These are phyloP conservation scores for Talaromyces sp. DNA, from an alignment of 2,329 filamentous ascomycete species.

Conservation along the genomic window DNA sequence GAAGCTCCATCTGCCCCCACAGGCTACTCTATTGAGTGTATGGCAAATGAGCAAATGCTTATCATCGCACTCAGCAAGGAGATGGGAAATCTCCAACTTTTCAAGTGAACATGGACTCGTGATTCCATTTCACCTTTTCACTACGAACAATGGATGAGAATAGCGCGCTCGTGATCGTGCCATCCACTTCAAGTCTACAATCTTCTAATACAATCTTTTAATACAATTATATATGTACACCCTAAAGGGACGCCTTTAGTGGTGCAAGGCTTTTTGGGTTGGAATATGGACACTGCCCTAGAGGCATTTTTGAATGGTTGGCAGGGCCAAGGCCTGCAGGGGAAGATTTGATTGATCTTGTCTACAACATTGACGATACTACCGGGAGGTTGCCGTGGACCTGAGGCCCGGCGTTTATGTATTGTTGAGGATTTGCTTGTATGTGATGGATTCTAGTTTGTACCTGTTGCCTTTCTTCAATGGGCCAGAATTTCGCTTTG, in stretches of 20 bases:
- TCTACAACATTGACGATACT: background rate
- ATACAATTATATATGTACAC: background rate
- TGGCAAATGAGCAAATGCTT: conserved; percentile 3
- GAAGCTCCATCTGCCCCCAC: conserved; percentile 12
- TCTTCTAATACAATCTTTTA: background rate
- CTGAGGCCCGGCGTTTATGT: conserved; percentile 14
- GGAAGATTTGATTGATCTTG: background rate
- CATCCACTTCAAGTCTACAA: background rate
- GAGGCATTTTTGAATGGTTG: background rate
- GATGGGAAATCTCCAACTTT: background rate
- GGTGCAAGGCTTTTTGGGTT: conserved; percentile 12
- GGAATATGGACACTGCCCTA: conserved; percentile 13
- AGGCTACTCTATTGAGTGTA: background rate
- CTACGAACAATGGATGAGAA: conserved; percentile 4
- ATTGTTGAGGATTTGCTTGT: background rate
- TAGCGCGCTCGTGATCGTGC: conserved; percentile 14
- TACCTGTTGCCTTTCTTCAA: background rate
- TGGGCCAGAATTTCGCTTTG: background rate
- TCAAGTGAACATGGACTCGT: conserved; percentile 10
- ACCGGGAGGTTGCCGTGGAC: conserved; percentile 15
- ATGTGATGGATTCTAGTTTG: background rate
- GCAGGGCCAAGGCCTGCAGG: background rate
- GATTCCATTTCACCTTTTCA: conserved; percentile 8
- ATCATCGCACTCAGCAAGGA: conserved; percentile 10
- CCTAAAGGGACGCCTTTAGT: conserved; percentile 11